Evolutionary conservation across 495 filamentous ascomycete species (phyloP), one percentile per base, ranked within the genome.

Genomic region (Lichina pygmaea): DNA sequence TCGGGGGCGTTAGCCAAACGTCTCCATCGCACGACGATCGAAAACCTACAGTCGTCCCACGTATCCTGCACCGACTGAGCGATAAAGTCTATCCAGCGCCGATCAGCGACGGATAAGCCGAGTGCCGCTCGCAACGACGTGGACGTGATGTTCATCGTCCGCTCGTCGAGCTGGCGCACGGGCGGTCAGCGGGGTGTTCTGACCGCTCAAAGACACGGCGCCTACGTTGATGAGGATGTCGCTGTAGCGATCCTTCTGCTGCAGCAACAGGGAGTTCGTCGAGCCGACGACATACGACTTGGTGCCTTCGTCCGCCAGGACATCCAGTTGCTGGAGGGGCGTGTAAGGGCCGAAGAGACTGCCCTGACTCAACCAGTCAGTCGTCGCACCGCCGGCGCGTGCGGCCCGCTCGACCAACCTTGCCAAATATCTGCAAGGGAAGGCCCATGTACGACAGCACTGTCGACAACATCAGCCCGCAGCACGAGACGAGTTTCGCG

Each of bases 201-300:
- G 24, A 24, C 2, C 24, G 24, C 24, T 24, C 24, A 1, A 24
- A 4, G 24, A 4, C 24, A 33, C 8, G 17, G 12, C 38, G 45
- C 67, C 55, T 52, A 75, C 73, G 59, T 97, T 95, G 53, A 97
- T 84, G 47, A 97, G 65, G 39, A 95, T 85, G 52, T 97, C 89
- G 59, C 85, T 91, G 59, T 97, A 95, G n/a, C 85, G 73, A 54
- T 97, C 89, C 58, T 75, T 86, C 53, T 95, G 89, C 51, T 93
- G 85, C 41, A 97, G 60, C 31, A 97, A 67, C 40, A 97, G 64
- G 12, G 84, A 91, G 56, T 97, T 97, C 30, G 89, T 97, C 39
- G 86, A 93, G 47, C 89, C 89, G 47, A 95, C 89, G 37, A 97
- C 78, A 55, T 95, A 95, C 8, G 85, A 93, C 61, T 91, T 95